A percentile compares a stretch with the other conserved stretches of the same genome.
These are phyloP conservation scores for Lasiosphaeria ovina DNA, from an alignment of 495 filamentous ascomycete genomes.

Conservation along the genomic window DNA sequence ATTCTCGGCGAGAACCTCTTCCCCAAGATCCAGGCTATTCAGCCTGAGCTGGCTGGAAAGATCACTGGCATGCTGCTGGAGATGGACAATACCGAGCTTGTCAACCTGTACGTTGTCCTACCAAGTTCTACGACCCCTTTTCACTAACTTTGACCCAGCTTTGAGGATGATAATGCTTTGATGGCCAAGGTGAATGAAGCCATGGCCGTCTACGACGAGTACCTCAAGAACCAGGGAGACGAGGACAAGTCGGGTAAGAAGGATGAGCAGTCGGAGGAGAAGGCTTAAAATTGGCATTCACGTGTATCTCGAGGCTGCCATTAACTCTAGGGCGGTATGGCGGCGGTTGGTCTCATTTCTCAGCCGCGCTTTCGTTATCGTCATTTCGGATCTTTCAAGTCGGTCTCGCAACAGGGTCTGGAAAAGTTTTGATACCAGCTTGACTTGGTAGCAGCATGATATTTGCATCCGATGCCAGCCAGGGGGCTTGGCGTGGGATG, in stretches of 20 bases:
- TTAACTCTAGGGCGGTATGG: neutral
- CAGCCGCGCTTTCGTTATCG: constrained; percentile 19
- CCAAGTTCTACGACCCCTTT: neutral
- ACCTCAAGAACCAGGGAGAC: constrained; percentile 76
- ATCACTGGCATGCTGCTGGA: constrained; percentile 99
- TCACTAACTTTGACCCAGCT: constrained; percentile 51
- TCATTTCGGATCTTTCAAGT: constrained; percentile 34
- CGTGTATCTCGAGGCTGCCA: constrained; percentile 7
- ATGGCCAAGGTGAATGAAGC: constrained; percentile 95
- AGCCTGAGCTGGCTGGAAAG: constrained; percentile 95
- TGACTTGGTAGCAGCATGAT: constrained; percentile 38
- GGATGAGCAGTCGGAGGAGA: constrained; percentile 59
- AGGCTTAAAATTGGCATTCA: constrained; percentile 39
- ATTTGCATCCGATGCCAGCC: constrained; percentile 28
- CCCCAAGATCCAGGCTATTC: constrained; percentile 91
- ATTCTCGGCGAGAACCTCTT: constrained; percentile 95
- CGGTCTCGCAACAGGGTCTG: constrained; percentile 37
- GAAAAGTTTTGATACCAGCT: constrained; percentile 52
- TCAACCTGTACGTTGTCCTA: constrained; percentile 81
- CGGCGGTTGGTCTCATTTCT: constrained; percentile 14
- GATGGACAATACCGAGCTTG: constrained; percentile 93
- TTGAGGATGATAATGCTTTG: constrained; percentile 86
- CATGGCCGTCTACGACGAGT: constrained; percentile 95
- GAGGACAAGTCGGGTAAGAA: constrained; percentile 45
- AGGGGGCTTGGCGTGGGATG: constrained; percentile 19